These are phyloP conservation scores for Friedmanniomyces simplex DNA, from an alignment of 495 filamentous ascomycete species.

Conservation along the genomic window DNA sequence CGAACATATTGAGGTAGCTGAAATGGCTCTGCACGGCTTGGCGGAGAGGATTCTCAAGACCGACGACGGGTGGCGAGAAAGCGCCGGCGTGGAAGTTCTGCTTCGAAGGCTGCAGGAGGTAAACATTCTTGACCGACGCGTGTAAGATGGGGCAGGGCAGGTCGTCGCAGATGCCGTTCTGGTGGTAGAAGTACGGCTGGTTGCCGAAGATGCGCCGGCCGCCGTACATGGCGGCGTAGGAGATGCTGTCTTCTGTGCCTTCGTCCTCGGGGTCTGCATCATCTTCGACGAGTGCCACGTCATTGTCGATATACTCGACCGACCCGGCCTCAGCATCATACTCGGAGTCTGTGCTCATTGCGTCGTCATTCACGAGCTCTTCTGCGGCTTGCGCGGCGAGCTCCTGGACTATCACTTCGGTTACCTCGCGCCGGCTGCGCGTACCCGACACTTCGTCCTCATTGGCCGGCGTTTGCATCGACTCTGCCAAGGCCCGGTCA, in stretches of 20 bases:
- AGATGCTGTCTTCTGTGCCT: constrained; percentile 21
- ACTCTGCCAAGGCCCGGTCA: too few species aligned
- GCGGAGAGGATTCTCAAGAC: constrained; percentile 33
- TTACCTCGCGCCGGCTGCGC: background rate
- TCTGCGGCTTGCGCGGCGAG: background rate
- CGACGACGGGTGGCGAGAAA: constrained; percentile 12
- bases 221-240: constrained; percentile 9
- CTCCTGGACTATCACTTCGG: background rate
- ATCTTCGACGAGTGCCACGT: constrained; percentile 2
- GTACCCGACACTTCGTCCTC: background rate
- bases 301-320: background rate
- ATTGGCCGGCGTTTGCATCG: too few species aligned
- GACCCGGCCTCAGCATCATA: background rate
- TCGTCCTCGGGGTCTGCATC: constrained; percentile 16
- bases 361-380: background rate
- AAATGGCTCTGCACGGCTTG: constrained; percentile 32
- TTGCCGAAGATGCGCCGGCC: constrained; percentile 7
- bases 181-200: constrained; percentile 15
- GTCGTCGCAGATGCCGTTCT: constrained; percentile 8
- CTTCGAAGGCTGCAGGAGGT: constrained; percentile 24
- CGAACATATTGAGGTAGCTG: constrained; percentile 32
- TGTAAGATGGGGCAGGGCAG: constrained; percentile 23
- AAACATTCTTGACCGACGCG: constrained; percentile 22
- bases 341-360: background rate
- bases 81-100: background rate